phyloP scores from a whole-genome alignment of 2,329 filamentous ascomycete species.

The Cladosporium austrohemisphaericum region DNA sequence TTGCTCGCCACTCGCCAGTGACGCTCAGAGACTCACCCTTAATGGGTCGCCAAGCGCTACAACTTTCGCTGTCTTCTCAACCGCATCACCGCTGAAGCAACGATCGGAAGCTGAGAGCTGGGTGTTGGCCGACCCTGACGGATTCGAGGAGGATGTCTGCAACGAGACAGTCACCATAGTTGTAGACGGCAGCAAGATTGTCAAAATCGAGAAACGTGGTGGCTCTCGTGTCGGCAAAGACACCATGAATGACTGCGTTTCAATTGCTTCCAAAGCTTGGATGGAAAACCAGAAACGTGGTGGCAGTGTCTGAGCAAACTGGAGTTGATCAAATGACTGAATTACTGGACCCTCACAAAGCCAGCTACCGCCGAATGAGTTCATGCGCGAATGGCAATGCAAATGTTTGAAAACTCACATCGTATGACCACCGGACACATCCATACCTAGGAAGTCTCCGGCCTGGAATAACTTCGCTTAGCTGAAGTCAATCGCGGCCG shows the following conservation, averaged over 20 bases:
- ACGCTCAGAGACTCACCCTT: constrained; percentile 57
- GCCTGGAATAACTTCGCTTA: too few species aligned
- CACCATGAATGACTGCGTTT: constrained; percentile 57
- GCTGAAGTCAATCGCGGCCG: too few species aligned
- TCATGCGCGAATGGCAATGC: too few species aligned
- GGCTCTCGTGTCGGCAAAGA: constrained; percentile 66
- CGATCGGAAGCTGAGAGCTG: constrained; percentile 47
- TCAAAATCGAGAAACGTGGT: constrained; percentile 78
- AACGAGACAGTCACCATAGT: constrained; percentile 79
- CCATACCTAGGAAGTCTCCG: too few species aligned
- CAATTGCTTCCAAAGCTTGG: constrained; percentile 3
- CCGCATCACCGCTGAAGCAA: constrained; percentile 48
- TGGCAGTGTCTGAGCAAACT: constrained; percentile 29
- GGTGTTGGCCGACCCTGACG: constrained; percentile 84
- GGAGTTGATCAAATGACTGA: too few species aligned
- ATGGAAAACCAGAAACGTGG: not conserved
- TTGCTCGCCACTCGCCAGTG: constrained; percentile 60
- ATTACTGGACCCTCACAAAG: too few species aligned
- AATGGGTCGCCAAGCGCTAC: constrained; percentile 68
- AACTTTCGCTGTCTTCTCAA: constrained; percentile 74
- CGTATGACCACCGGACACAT: too few species aligned
- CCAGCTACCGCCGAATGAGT: too few species aligned
- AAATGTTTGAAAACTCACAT: too few species aligned
- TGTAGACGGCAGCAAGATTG: constrained; percentile 46
- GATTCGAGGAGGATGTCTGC: constrained; percentile 81